A percentile compares a stretch with the other conserved stretches of the same genome.
phyloP scores from a whole-genome alignment of 768 basidiomycete species.

The Calocybe cyanea region DNA sequence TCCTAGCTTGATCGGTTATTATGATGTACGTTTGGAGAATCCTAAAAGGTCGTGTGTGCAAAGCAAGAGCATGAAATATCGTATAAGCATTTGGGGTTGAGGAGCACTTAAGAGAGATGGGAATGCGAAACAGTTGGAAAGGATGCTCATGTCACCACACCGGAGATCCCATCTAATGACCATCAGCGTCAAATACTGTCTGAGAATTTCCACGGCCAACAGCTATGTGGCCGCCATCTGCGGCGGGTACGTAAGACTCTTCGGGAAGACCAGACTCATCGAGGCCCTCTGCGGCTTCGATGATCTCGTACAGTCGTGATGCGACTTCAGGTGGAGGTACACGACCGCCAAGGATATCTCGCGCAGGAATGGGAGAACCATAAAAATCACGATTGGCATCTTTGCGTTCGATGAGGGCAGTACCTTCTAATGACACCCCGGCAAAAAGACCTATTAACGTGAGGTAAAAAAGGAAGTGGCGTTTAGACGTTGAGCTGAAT shows the following conservation, averaged over 20 bases:
- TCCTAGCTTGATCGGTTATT: neutral
- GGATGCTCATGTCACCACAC: neutral
- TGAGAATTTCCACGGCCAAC: conserved; percentile 42
- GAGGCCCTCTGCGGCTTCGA: conserved; percentile 92
- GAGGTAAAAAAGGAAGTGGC: neutral
- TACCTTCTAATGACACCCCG: conserved; percentile 92
- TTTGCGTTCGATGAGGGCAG: conserved; percentile 89
- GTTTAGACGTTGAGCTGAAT: no score
- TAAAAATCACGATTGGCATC: conserved; percentile 97
- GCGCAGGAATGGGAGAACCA: conserved; percentile 83
- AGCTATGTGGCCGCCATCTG: conserved; percentile 54
- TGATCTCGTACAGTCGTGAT: conserved; percentile 88
- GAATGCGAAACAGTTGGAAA: neutral
- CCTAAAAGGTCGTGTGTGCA: neutral
- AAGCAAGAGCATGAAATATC: neutral
- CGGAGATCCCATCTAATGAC: conserved; percentile 23
- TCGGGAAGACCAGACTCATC: conserved; percentile 83
- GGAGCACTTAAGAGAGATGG: neutral
- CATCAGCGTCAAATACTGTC: conserved; percentile 79
- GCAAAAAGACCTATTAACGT: conserved; percentile 87
- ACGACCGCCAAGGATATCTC: conserved; percentile 87
- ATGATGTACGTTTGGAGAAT: neutral
- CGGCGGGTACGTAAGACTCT: conserved; percentile 72
- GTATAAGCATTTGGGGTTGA: no score
- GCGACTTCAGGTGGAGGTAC: conserved; percentile 98